Evolutionary conservation across 352 stramenopile genomes (phyloP), one percentile per base, ranked within the genome.

Genomic region (Globisporangium lucens): DNA sequence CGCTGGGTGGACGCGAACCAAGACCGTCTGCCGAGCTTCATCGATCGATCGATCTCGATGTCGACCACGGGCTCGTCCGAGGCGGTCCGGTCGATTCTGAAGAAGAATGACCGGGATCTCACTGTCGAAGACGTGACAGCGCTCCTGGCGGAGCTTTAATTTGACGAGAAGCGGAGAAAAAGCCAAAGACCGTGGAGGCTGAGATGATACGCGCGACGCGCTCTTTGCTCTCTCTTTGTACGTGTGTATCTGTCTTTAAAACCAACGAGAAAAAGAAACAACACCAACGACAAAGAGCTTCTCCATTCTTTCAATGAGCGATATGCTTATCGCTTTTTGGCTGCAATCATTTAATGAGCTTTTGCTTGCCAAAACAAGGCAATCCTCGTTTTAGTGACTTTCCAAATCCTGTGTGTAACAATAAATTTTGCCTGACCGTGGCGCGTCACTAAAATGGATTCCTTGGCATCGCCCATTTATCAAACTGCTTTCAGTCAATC

Each of bases 101-200:
- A 78, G 36, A 96, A 96, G 66, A 75, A 89, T 47, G 88, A 96
- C 62, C 85, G 84, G n/a, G 86, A 94, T 66, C 76, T 96, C 5
- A 94, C 88, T 13, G 86, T 96, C 56, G 88, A 96, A 67, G 88
- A 96, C 63, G 85, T 96, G 46, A 94, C 86, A 35, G 76, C 83
- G 55, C 66, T 96, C 41, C 78, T 96, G 1, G 75, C 75, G 38
- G 82, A 92, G 66, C 74, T 94, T 62, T 92, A 65, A 64, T 12
- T 24, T 51, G 35, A 46, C 9, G 9, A 46, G 10, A 33, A 55
- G 24, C 27, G 27, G 56, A 8, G 20, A 36, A 38, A 15, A n/a
- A 9, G 4, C 24, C 24, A 29, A 38, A 27, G 58, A 15, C 38
- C 13, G 38, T 46, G 24, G 24, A 24, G 38, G 12, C 17, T 51